Base-by-base conservation (phyloP, 805 yeast genomes). In the Zygotorulaspora florentina region DNA sequence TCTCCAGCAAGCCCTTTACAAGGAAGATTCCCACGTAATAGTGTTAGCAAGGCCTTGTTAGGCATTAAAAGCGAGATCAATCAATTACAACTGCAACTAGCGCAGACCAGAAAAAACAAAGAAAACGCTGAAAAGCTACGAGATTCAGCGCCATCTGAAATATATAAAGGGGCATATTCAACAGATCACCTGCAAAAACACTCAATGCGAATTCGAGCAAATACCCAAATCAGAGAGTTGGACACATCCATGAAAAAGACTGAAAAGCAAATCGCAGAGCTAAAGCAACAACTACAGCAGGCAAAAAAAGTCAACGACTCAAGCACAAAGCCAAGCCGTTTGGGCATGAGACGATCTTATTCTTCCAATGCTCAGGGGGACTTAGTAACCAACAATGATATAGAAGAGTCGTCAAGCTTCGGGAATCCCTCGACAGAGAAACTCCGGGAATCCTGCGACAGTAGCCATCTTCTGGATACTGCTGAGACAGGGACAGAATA, bases 131-230 rank as follows among this genome's bases (percentile, higher is more conserved):
- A 62, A 39, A 55, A 52, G 36, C 39, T 58, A 9, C 50, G 58
- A 35, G 54, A 60, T 39, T 53, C 67, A 6, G 52, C 64, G 7
- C 55, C 54, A 1, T 53, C 61, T 7, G 66, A 62, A 40, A 64
- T 65, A 3, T 63, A 57, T 45, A 55, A 61, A 16, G 69, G 67
- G 16, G 54, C 59, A 3, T 66, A 66, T 35, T 64, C 68, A 2
- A 62, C 67, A 2, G 65, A 62, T n/a, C 69, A 65, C 54, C 43
- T 65, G 26, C 65, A 64, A 27, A 58, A 61, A 34, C 68, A 66
- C 50, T 62, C 69, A 1, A 50, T 59, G 54, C 58, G 64, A 28
- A 59, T 66, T 3, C 60, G 58, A 42, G 56, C 67, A 2, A 65
- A 63, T 40, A 58, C 64, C 8, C 63, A 62, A 36, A 54, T 65